Evolutionary conservation across 441 rosid genomes (phyloP).

Genomic region (Metrosideros polymorpha): DNA sequence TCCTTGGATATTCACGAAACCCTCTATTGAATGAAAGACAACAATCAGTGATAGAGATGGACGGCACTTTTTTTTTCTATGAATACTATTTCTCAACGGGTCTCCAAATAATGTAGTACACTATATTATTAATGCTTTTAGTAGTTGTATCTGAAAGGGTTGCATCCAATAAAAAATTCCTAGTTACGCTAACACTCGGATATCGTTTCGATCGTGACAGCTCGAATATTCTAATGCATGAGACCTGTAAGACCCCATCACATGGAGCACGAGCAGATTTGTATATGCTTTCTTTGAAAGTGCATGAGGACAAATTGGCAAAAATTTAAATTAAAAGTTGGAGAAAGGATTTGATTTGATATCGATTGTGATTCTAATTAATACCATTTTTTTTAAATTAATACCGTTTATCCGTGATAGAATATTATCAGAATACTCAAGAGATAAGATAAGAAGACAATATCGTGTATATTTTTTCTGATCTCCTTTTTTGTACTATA

Average conservation of each 20-base stretch:
- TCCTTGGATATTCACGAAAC: neutral
- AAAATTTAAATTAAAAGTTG: too few species aligned
- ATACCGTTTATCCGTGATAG: too few species aligned
- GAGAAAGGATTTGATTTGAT: too few species aligned
- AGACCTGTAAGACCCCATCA: neutral
- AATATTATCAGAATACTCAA: too few species aligned
- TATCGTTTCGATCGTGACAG: neutral
- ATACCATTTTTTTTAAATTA: too few species aligned
- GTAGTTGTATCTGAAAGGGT: neutral
- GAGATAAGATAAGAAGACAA: too few species aligned
- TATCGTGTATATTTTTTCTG: too few species aligned
- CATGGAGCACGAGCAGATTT: neutral
- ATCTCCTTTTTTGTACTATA: too few species aligned
- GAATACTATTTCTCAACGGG: neutral
- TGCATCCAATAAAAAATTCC: neutral
- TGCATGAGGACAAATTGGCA: neutral
- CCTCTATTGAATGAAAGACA: neutral
- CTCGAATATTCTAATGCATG: neutral
- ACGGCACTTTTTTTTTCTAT: neutral
- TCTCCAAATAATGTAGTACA: neutral
- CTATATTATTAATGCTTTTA: neutral
- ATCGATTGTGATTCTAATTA: too few species aligned
- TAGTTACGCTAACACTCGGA: neutral
- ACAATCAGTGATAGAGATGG: neutral
- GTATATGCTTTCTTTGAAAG: neutral